Conservation (phyloP, 1,284 basidiomycete genomes). For the Schizophyllum amplum region DNA sequence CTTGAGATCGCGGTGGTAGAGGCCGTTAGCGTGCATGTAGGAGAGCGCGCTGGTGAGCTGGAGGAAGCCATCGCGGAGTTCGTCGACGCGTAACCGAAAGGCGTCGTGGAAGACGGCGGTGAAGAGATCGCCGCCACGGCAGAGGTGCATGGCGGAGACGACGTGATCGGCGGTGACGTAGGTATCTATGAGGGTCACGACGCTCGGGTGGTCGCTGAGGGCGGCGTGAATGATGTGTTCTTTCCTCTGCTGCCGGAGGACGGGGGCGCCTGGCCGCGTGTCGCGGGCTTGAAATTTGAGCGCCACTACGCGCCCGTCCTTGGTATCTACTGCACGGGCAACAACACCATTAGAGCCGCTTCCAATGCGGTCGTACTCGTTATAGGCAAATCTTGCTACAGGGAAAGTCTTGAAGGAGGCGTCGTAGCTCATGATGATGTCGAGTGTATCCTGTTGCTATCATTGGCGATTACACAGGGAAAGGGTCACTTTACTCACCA, state of each 20-base stretch:
- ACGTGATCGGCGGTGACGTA: constrained; percentile 46
- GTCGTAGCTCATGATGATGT: background rate
- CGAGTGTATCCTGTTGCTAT: background rate
- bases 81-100: constrained; percentile 38
- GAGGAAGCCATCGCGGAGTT: constrained; percentile 52
- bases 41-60: constrained; percentile 4
- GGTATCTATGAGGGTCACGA: constrained; percentile 70
- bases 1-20: constrained; percentile 7
- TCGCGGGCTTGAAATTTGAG: background rate
- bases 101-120: constrained; percentile 32
- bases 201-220: constrained; percentile 67
- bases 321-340: background rate
- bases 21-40: background rate
- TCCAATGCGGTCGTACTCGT: background rate
- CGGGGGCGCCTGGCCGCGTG: background rate
- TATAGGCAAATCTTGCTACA: background rate
- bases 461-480: no score
- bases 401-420: background rate
- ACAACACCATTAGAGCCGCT: background rate
- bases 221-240: constrained; percentile 42
- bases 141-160: constrained; percentile 53
- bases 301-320: background rate
- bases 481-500: no score
- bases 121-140: constrained; percentile 47
- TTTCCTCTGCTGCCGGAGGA: background rate